Evolutionary conservation across 306 rosid genomes (phyloP).

Genomic region (Dryas drummondii): DNA sequence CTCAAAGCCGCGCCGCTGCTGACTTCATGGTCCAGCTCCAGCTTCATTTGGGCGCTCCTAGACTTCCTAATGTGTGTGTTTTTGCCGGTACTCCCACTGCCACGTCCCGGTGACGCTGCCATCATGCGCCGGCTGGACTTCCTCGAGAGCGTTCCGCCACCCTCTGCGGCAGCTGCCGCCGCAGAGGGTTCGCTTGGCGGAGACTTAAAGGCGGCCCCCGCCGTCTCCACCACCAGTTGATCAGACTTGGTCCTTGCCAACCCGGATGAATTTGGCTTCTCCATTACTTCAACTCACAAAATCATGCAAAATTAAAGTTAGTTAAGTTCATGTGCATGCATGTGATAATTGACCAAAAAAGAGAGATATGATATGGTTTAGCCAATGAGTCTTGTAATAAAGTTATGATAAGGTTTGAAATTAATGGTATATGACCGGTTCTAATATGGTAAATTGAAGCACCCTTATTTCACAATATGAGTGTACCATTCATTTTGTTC

Average conservation of each 20-base stretch:
- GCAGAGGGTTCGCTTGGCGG: slow-evolving; percentile 35
- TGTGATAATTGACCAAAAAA: neutral
- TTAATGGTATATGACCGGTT: too few relatives aligned
- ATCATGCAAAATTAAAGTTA: neutral
- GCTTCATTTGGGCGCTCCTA: slow-evolving; percentile 79
- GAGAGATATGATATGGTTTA: too few relatives aligned
- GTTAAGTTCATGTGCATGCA: neutral
- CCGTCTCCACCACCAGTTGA: slow-evolving; percentile 65
- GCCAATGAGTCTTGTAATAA: neutral
- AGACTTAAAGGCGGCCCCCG: slow-evolving; percentile 56
- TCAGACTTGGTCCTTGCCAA: slow-evolving; percentile 75
- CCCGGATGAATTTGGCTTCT: slow-evolving; percentile 35
- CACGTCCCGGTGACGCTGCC: slow-evolving; percentile 35
- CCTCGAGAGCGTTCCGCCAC: slow-evolving; percentile 46
- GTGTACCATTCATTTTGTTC: neutral
- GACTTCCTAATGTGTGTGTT: slow-evolving; percentile 90
- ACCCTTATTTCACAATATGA: neutral
- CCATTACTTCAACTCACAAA: slow-evolving; percentile 39
- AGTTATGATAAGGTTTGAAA: neutral
- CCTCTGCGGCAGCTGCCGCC: slow-evolving; percentile 15
- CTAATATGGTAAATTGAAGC: too few relatives aligned
- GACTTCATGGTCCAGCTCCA: slow-evolving; percentile 62
- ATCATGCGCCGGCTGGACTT: slow-evolving; percentile 70
- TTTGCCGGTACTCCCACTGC: slow-evolving; percentile 33
- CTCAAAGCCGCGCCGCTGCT: slow-evolving; percentile 84